Evolutionary conservation across 2,329 filamentous ascomycete genomes (phyloP).

Genomic region (Fusarium ambrosium): DNA sequence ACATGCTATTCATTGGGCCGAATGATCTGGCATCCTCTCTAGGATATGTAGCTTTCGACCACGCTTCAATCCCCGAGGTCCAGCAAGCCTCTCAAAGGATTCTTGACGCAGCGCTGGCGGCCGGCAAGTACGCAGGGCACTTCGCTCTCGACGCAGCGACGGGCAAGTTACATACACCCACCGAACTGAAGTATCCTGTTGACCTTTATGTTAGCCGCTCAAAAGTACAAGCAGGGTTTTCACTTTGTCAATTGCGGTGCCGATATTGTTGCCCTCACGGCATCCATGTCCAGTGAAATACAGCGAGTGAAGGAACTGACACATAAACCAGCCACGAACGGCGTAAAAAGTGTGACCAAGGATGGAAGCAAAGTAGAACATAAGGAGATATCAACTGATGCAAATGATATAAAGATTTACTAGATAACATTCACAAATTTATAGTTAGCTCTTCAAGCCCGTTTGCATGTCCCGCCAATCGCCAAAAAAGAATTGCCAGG

Average conservation of each 20-base stretch:
- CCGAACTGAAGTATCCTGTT: too few relatives aligned
- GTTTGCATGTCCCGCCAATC: too few relatives aligned
- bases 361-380: background rate
- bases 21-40: conserved; percentile 28
- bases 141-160: conserved; percentile 3
- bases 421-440: background rate
- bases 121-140: conserved; percentile 9
- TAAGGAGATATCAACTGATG: background rate
- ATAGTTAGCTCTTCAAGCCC: background rate
- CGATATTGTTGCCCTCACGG: background rate
- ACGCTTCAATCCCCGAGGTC: conserved; percentile 4
- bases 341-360: background rate
- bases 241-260: conserved; percentile 12
- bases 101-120: background rate
- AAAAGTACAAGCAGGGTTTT: conserved; percentile 5
- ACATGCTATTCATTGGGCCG: conserved; percentile 29
- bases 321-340: background rate
- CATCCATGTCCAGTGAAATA: conserved; percentile 1
- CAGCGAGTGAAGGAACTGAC: background rate
- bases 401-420: background rate
- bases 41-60: conserved; percentile 2
- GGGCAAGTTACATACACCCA: background rate
- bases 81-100: conserved; percentile 1
- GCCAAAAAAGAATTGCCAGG: background rate
- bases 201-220: background rate